Base-by-base conservation (phyloP, 345 rosid species). In the Zanthoxylum bungeanum region DNA sequence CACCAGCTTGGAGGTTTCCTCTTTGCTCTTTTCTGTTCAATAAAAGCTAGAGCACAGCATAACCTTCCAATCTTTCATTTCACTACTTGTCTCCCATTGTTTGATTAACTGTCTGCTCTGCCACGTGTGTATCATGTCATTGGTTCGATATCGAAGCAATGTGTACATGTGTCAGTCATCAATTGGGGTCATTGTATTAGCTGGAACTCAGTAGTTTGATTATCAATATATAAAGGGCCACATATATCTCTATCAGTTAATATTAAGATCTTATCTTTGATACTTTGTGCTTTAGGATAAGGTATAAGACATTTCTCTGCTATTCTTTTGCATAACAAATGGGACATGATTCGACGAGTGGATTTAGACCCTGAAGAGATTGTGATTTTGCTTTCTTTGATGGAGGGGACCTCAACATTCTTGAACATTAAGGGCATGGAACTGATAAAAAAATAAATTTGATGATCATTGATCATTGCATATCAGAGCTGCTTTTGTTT, bases 241-340 rank as follows among this genome's bases (percentile, higher is more conserved):
- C 79, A 27, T 27, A 30, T 66, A 70, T 66, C 61, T 34, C n/a
- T n/a, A n/a, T 40, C 39, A 40, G 42, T 33, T 36, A 42, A 21
- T 52, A 28, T 24, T 64, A 34, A 58, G 73, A 81, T 81, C 87
- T 79, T 84, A 81, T 79, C 85, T 40, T 71, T n/a, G 79, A 80
- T 79, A 42, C 62, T n/a, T 4, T 22, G 5, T 21, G 36, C 40
- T 39, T 71, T 79, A 30, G 66, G 90, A 86, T 82, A 79, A 86
- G 82, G 82, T 71, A 14, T 71, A 53, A 71, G 81, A 73, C 75
- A 71, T 71, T 60, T 28, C 66, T 2, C 52, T 82, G 88, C 76
- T 64, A 61, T 55, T 69, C 88, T 86, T 84, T 80, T 70, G 66
- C 77, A 79, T 74, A 80, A 80, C 89, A 83, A 57, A 24, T 30